Percentiles rank a stretch among this genome's conserved stretches.
These are phyloP conservation scores for Clavispora fructus DNA, from an alignment of 805 yeast species.

Conservation along the genomic window DNA sequence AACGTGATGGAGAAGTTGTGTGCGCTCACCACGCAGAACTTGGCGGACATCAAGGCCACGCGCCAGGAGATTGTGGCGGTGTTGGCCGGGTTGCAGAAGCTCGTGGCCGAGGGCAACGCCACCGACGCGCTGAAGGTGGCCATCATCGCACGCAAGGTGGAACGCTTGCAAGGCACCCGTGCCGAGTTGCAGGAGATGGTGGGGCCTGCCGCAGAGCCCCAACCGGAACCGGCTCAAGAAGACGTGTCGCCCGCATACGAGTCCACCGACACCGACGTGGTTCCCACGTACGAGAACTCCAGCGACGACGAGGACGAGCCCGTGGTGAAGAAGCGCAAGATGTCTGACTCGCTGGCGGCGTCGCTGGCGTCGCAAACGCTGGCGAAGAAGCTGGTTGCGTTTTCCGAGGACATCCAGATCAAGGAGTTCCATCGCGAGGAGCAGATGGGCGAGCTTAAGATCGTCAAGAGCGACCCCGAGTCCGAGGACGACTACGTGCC, in stretches of 20 bases:
- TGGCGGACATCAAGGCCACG: constrained; percentile 26
- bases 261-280: constrained; percentile 16
- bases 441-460: constrained; percentile 18
- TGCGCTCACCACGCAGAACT: constrained; percentile 24
- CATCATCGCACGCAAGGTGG: constrained; percentile 25
- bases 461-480: constrained; percentile 17
- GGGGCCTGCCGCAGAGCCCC: not conserved
- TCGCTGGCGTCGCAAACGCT: not conserved
- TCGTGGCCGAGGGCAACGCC: constrained; percentile 21
- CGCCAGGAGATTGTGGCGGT: constrained; percentile 22
- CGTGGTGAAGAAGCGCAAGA: constrained; percentile 11
- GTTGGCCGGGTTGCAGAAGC: constrained; percentile 20
- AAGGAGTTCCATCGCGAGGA: constrained; percentile 39
- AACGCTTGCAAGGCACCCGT: constrained; percentile 23
- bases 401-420: constrained; percentile 37
- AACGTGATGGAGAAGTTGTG: constrained; percentile 35
- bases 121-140: constrained; percentile 31
- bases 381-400: constrained; percentile 32
- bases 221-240: not conserved
- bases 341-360: constrained; percentile 20
- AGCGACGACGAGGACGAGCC: constrained; percentile 16
- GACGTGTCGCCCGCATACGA: constrained; percentile 19
- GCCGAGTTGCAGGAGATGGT: constrained; percentile 28
- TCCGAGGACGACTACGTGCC: constrained; percentile 4
- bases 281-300: constrained; percentile 14